Conservation (phyloP, 495 filamentous ascomycete genomes). For the Penicillium waksmanii region DNA sequence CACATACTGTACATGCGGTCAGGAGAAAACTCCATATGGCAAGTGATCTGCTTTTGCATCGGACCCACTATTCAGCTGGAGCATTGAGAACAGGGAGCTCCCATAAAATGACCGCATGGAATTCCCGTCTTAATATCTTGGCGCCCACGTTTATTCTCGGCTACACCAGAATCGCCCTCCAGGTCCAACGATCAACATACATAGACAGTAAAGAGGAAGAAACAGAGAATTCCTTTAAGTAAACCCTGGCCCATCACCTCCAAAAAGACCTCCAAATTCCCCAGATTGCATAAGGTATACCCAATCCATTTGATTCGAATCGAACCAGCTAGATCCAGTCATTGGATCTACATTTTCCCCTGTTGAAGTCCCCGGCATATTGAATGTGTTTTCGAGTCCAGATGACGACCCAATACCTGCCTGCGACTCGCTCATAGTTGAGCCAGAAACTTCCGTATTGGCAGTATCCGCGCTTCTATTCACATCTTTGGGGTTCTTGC, state of each 20-base stretch:
- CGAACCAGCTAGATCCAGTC: background rate
- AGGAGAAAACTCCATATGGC: conserved; percentile 5
- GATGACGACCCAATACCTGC: background rate
- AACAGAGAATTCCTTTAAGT: background rate
- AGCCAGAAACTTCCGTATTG: background rate
- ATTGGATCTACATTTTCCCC: background rate
- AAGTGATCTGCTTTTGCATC: conserved; percentile 1
- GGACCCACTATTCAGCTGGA: conserved; percentile 2
- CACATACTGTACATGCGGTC: background rate
- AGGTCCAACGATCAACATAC: too few species aligned
- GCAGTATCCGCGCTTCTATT: background rate
- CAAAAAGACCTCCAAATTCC: background rate
- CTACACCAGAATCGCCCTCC: background rate
- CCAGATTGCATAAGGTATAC: conserved; percentile 3
- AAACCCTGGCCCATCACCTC: background rate
- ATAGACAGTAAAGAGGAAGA: background rate
- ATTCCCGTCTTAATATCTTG: background rate
- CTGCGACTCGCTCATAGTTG: background rate
- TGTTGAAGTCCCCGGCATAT: background rate
- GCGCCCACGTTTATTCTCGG: background rate
- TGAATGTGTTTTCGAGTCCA: background rate
- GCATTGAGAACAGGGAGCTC: background rate
- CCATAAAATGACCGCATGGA: background rate
- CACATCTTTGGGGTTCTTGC: background rate
- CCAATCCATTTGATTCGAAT: background rate